Percentiles rank a stretch among this genome's conserved stretches.
Conservation (phyloP, 495 filamentous ascomycete genomes). For the Daldinia caldariorum region DNA sequence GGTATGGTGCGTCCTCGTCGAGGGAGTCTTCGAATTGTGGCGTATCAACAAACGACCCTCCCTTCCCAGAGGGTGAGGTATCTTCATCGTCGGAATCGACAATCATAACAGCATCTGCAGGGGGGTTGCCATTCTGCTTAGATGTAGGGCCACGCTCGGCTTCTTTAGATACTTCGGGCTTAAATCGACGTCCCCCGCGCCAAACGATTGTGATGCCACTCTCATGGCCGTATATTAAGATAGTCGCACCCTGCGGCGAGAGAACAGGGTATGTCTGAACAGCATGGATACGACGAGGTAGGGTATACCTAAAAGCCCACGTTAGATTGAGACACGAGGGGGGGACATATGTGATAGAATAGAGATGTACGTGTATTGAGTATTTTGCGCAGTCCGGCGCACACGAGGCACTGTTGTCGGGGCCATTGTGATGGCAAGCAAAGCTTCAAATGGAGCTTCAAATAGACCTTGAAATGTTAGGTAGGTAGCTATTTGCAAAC, state of each 20-base stretch:
- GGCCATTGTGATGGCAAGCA: slow-evolving; percentile 22
- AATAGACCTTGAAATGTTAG: background rate
- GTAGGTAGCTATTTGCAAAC: too few species aligned
- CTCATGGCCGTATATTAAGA: slow-evolving; percentile 84
- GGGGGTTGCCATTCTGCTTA: slow-evolving; percentile 53
- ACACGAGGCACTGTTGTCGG: slow-evolving; percentile 44
- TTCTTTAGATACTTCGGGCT: slow-evolving; percentile 50
- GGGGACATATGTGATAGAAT: background rate
- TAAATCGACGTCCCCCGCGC: slow-evolving; percentile 78
- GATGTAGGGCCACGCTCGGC: slow-evolving; percentile 46
- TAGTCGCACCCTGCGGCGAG: slow-evolving; percentile 83
- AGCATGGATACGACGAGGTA: slow-evolving; percentile 76
- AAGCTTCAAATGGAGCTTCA: slow-evolving; percentile 28
- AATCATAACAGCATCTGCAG: slow-evolving; percentile 74
- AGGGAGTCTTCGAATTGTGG: slow-evolving; percentile 59
- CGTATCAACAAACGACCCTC: slow-evolving; percentile 52
- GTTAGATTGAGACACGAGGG: slow-evolving; percentile 15
- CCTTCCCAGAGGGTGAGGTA: slow-evolving; percentile 29
- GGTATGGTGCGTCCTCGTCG: slow-evolving; percentile 56
- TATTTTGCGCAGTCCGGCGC: slow-evolving; percentile 52
- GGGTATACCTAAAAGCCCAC: slow-evolving; percentile 69
- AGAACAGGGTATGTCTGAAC: slow-evolving; percentile 78
- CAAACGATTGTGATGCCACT: slow-evolving; percentile 80
- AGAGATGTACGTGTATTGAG: slow-evolving; percentile 47
- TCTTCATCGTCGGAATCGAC: slow-evolving; percentile 83